Evolutionary conservation across 495 filamentous ascomycete genomes (phyloP), one percentile per base, ranked within the genome.

Genomic region (Terfezia claveryi): DNA sequence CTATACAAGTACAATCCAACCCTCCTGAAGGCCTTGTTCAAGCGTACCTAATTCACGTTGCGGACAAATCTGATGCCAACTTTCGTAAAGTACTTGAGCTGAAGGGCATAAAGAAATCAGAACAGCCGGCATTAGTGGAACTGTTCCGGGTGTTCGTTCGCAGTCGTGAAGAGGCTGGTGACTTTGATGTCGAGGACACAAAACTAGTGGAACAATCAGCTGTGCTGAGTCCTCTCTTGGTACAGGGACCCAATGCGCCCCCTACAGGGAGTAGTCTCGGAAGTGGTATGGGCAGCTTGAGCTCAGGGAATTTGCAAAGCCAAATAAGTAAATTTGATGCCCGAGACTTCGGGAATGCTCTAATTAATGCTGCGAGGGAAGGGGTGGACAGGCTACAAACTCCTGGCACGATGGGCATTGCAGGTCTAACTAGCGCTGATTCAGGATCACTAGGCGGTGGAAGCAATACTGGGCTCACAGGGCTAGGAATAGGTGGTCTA

Each of bases 1-100:
- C 91, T 1, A 78, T 98, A 8, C 91, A 98, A 70, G 92, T 98
- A 20, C 85, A 86, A 14, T 80, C 87, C 23, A 83, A 80, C 10
- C 92, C 91, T 1, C 79, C 87, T 1, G 91, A 98, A 70, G 91
- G 85, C 6, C 80, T 98, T 36, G 87, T 96, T 3, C 91, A 95
- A 70, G 92, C 89, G 50, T 98, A 98, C 68, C 79, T 96, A 37
- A 85, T 92, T 65, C 85, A 94, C 69, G 87, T 96, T 59, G 85
- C 80, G 61, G 87, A 94, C 71, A 76, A 78, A 51, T 87, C 81
- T 67, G 85, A 95, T 66, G 76, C 81, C 57, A 98, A 98, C 72
- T 98, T 98, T 78, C 79, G 82, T 59, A 94, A 94, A 69, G 83
- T 98, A 56, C 81, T 98, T 38, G 91, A 98, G 50, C 75, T 94